Base-by-base conservation (phyloP, 805 yeast species). In the Tetrapisispora fleetii region DNA sequence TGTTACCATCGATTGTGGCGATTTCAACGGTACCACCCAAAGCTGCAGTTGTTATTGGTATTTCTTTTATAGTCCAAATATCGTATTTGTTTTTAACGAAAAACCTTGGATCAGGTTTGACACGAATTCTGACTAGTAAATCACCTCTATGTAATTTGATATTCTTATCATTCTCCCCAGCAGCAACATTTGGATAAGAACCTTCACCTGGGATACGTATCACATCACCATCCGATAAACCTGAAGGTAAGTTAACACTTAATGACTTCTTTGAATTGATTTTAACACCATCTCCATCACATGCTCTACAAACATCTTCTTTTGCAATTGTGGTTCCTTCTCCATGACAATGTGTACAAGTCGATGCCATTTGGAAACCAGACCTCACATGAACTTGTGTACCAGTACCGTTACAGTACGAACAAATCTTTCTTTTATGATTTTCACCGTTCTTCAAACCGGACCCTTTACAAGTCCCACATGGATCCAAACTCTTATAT, bases 361-460 rank as follows among this genome's bases (percentile, higher is more conserved):
- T 88, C 0, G 96, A 81, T 2, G 95, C 83, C 96, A 93, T 89
- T 59, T 90, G 96, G 77, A 91, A 93, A 0, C 98, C 98, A 4
- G 95, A 96, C 56, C 83, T 76, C 43, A 81, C 74, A 58, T 91
- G 97, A 19, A 89, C 84, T 17, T 83, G 80, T 35, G 90, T 83
- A 4, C 99, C 99, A 0, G 95, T 79, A 50, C 99, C 99, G 49
- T 88, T 87, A 72, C 99, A 93, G 2, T 86, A 69, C 1, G 78
- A 70, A 73, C 99, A 93, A 0, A 95, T 85, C 11, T 80, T 69
- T 60, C 86, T 84, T 66, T 78, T 76, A 24, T 45, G 44, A 52
- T 78, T 79, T 1, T 63, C 62, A 27, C 90, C 91, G 14, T 71
- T 60, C 64, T 91, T 87, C 69, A 93, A 67, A 2, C 99, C 99